Evolutionary conservation across 345 rosid genomes (phyloP).

Genomic region (Acer saccharum): DNA sequence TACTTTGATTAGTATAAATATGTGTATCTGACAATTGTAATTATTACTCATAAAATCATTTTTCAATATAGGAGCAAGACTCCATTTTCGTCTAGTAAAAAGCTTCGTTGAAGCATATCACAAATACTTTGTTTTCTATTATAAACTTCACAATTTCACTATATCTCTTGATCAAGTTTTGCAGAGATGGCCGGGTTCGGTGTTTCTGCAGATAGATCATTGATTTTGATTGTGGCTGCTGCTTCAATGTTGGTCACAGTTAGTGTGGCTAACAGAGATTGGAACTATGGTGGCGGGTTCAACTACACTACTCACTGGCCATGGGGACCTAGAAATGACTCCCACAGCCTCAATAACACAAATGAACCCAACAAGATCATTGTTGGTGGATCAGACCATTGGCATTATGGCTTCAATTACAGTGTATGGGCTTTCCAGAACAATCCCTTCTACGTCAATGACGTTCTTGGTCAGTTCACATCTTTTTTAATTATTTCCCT

Average conservation of each 20-base stretch:
- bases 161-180: neutral
- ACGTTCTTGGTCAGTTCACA: slow-evolving; percentile 53
- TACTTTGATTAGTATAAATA: too few relatives aligned
- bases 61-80: too few relatives aligned
- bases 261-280: slow-evolving; percentile 27
- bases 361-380: slow-evolving; percentile 39
- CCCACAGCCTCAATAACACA: slow-evolving; percentile 24
- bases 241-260: slow-evolving; percentile 25
- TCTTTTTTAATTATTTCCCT: too few relatives aligned
- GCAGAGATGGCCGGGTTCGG: slow-evolving; percentile 23
- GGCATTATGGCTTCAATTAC: slow-evolving; percentile 70
- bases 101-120: too few relatives aligned
- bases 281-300: slow-evolving; percentile 23
- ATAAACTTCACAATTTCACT: neutral
- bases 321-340: slow-evolving; percentile 20
- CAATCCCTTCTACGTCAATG: slow-evolving; percentile 62
- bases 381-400: slow-evolving; percentile 68
- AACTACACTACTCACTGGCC: slow-evolving; percentile 27
- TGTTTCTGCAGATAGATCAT: neutral
- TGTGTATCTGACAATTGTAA: too few relatives aligned
- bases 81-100: too few relatives aligned
- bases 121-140: too few relatives aligned
- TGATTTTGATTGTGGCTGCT: slow-evolving; percentile 12
- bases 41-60: too few relatives aligned
- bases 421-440: slow-evolving; percentile 57